Evolutionary conservation across 148 eudicot genomes (phyloP).

Genomic region (Camellia granthamiana): DNA sequence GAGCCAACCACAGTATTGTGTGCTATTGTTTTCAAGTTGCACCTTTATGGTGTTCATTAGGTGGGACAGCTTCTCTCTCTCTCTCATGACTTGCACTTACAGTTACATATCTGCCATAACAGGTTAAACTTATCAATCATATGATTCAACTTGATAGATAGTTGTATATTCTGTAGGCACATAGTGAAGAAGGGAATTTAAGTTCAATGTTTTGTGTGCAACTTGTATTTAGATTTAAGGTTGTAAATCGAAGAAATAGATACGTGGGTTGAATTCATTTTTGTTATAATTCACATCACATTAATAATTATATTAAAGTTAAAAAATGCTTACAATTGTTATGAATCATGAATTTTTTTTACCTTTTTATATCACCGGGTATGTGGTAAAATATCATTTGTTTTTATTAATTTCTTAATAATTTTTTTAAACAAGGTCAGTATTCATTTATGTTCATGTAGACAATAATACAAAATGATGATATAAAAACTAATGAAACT

Average conservation of each 20-base stretch:
- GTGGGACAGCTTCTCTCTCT: neutral
- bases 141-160: neutral
- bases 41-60: neutral
- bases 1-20: neutral
- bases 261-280: neutral
- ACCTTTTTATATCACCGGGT: too few species aligned
- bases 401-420: too few species aligned
- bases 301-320: too few species aligned
- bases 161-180: neutral
- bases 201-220: neutral
- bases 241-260: neutral
- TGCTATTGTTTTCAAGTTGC: neutral
- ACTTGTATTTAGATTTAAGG: neutral
- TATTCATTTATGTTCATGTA: too few species aligned
- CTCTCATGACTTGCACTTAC: conserved; percentile 13
- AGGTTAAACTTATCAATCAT: conserved; percentile 6
- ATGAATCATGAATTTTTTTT: too few species aligned
- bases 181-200: neutral
- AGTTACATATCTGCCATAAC: neutral
- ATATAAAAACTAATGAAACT: too few species aligned
- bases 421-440: too few species aligned
- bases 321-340: too few species aligned
- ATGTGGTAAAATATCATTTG: too few species aligned
- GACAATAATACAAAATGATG: too few species aligned
- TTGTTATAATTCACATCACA: too few species aligned